phyloP scores from a whole-genome alignment of 2,329 filamentous ascomycete genomes.

The Moelleriella libera region DNA sequence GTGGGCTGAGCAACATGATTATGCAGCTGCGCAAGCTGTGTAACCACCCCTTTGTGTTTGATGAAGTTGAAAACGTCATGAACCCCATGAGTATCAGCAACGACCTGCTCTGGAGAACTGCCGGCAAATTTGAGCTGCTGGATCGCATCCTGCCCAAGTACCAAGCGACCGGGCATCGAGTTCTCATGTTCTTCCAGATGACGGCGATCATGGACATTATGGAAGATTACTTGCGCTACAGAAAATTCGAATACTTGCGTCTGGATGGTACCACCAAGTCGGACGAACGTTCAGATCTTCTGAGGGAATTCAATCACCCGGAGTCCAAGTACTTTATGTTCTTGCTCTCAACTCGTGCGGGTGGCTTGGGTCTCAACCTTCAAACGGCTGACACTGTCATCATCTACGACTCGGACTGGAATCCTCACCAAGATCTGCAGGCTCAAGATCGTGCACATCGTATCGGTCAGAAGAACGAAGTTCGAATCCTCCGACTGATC shows the following conservation, averaged over 20 bases:
- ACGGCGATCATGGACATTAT: slow-evolving; percentile 99
- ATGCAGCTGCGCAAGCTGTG: slow-evolving; percentile 98
- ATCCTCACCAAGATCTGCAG: slow-evolving; percentile 97
- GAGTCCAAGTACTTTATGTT: slow-evolving; percentile 94
- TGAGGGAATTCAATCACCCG: slow-evolving; percentile 80
- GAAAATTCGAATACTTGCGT: slow-evolving; percentile 74
- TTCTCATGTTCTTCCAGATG: slow-evolving; percentile 99
- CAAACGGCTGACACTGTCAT: slow-evolving; percentile 98
- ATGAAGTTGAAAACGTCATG: slow-evolving; percentile 96
- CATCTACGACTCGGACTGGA: slow-evolving; percentile 99
- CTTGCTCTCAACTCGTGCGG: slow-evolving; percentile 92
- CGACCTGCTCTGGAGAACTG: slow-evolving; percentile 85
- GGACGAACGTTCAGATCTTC: slow-evolving; percentile 84
- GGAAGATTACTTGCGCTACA: slow-evolving; percentile 88
- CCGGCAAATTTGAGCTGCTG: slow-evolving; percentile 92
- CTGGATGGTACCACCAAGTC: slow-evolving; percentile 95
- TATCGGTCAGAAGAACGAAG: slow-evolving; percentile 99
- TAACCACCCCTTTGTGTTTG: slow-evolving; percentile 98
- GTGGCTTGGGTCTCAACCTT: slow-evolving; percentile 91
- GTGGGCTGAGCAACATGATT: slow-evolving; percentile 97
- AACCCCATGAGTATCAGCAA: slow-evolving; percentile 82
- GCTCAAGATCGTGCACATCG: slow-evolving; percentile 99
- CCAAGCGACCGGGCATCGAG: slow-evolving; percentile 76
- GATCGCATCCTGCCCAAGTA: slow-evolving; percentile 93
- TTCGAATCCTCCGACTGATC: slow-evolving; percentile 88